Evolutionary conservation across 306 rosid species (phyloP).

Genomic region (Fragaria nilgerrensis): DNA sequence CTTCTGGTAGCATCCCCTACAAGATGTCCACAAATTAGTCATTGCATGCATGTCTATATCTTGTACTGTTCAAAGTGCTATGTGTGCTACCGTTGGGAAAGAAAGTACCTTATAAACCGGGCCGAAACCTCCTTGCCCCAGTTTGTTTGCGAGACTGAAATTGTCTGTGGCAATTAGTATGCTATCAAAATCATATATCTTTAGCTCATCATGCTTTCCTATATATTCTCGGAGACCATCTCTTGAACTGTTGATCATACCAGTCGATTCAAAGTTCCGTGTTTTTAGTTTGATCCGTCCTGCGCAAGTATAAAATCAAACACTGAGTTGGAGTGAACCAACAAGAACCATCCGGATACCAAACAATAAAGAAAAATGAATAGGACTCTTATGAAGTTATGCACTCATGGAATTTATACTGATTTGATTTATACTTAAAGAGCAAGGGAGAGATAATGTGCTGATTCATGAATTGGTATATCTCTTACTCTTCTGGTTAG

Average conservation of each 20-base stretch:
- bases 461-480: background rate
- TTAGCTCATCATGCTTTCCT: constrained; percentile 11
- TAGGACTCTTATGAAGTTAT: background rate
- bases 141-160: constrained; percentile 22
- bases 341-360: too few species aligned
- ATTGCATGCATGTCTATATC: background rate
- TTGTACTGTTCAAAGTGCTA: background rate
- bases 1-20: constrained; percentile 36
- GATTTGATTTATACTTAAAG: background rate
- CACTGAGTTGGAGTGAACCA: too few species aligned
- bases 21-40: background rate
- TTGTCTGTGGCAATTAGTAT: constrained; percentile 10
- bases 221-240: constrained; percentile 8
- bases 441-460: background rate
- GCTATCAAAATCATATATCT: constrained; percentile 8
- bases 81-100: background rate
- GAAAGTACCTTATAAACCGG: constrained; percentile 17
- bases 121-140: constrained; percentile 36
- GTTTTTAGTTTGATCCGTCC: background rate
- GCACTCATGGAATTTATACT: background rate
- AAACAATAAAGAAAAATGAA: too few species aligned
- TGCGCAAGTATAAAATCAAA: background rate
- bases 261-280: background rate
- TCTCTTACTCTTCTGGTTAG: constrained; percentile 21
- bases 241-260: constrained; percentile 4